phyloP scores from a whole-genome alignment of 805 yeast species.

The Teunomyces gatunensis region DNA sequence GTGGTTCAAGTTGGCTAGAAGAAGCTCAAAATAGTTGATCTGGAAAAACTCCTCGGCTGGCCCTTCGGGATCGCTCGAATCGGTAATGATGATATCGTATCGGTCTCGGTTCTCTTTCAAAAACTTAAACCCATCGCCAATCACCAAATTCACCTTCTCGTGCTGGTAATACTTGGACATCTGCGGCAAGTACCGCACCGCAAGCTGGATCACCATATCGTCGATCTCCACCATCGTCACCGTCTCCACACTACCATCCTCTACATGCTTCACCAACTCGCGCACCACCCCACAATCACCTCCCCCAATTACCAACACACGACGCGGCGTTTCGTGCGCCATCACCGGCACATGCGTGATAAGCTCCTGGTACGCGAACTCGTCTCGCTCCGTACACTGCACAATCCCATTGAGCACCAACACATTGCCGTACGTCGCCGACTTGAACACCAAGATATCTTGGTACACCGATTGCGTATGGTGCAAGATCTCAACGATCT shows the following conservation, averaged over 20 bases:
- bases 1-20: conserved; percentile 59
- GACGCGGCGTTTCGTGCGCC: conserved; percentile 71
- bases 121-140: conserved; percentile 83
- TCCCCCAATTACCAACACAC: conserved; percentile 87
- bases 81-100: conserved; percentile 85
- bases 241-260: conserved; percentile 49
- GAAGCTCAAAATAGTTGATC: conserved; percentile 69
- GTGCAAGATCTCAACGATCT: conserved; percentile 63
- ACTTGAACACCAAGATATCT: conserved; percentile 77
- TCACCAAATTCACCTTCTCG: conserved; percentile 61
- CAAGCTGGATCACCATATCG: conserved; percentile 70
- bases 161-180: conserved; percentile 70
- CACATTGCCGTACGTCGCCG: conserved; percentile 79
- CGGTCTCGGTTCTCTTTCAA: conserved; percentile 45
- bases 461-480: conserved; percentile 70
- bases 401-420: conserved; percentile 85
- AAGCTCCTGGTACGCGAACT: conserved; percentile 91
- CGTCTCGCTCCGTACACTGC: conserved; percentile 91
- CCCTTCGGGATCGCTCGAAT: conserved; percentile 93
- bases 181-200: conserved; percentile 68
- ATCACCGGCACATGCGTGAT: conserved; percentile 80
- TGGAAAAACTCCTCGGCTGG: conserved; percentile 92
- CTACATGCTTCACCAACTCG: conserved; percentile 74
- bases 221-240: conserved; percentile 89
- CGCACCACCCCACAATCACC: conserved; percentile 96